These are phyloP conservation scores for Naumovozyma baii DNA, from an alignment of 805 yeast genomes.

Conservation along the genomic window DNA sequence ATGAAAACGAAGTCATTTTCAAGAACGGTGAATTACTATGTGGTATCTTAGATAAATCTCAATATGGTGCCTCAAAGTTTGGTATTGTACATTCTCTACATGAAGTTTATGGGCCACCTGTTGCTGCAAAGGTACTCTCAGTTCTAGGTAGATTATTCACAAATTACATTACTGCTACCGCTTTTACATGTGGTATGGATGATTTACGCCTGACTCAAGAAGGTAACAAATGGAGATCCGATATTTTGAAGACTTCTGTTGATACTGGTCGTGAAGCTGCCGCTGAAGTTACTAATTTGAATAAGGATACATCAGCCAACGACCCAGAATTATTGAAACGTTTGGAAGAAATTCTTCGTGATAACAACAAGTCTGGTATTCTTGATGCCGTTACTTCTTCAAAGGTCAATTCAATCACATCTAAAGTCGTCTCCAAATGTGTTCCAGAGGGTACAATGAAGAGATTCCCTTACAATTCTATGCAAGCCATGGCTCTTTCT, in stretches of 20 bases:
- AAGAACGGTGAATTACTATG: constrained; percentile 76
- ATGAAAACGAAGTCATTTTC: constrained; percentile 81
- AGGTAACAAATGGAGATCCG: constrained; percentile 84
- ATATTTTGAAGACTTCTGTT: constrained; percentile 64
- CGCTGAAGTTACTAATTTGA: constrained; percentile 83
- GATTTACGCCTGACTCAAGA: constrained; percentile 85
- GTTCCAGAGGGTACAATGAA: constrained; percentile 96
- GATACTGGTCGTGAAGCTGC: constrained; percentile 91
- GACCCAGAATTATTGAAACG: constrained; percentile 78
- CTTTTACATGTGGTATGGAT: constrained; percentile 99
- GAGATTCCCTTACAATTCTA: constrained; percentile 86
- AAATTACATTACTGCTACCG: constrained; percentile 81
- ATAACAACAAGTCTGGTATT: constrained; percentile 83
- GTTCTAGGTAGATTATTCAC: constrained; percentile 95
- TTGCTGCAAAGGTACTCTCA: constrained; percentile 82
- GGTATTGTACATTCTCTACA: constrained; percentile 95
- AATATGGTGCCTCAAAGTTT: constrained; percentile 94
- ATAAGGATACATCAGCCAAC: constrained; percentile 36
- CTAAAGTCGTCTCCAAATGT: constrained; percentile 89
- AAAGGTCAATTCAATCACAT: constrained; percentile 82
- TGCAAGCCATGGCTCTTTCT: constrained; percentile 98
- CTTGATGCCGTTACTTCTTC: constrained; percentile 93
- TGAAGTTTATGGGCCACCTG: constrained; percentile 86
- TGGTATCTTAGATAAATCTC: constrained; percentile 95
- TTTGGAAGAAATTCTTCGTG: constrained; percentile 89